phyloP scores from a whole-genome alignment of 2,329 filamentous ascomycete species.

The Thyridium curvatum region DNA sequence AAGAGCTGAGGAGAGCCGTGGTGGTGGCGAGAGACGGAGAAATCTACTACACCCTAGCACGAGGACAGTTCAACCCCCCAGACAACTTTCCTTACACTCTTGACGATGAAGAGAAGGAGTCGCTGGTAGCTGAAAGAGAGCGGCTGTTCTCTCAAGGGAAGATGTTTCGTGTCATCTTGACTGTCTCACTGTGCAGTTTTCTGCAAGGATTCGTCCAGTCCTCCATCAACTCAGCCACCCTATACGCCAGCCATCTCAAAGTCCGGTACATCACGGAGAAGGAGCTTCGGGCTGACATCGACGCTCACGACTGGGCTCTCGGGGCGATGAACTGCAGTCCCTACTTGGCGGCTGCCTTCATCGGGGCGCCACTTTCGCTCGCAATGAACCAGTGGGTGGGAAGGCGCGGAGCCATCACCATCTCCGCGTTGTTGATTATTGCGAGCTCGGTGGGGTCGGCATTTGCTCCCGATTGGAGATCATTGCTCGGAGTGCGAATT shows the following conservation, averaged over 20 bases:
- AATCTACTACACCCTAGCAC: no score
- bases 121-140: slow-evolving; percentile 29
- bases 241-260: slow-evolving; percentile 16
- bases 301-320: slow-evolving; percentile 25
- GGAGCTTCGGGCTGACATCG: background rate
- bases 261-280: no score
- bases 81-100: no score
- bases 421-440: slow-evolving; percentile 31
- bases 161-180: slow-evolving; percentile 32
- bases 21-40: no score
- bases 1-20: no score
- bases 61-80: no score
- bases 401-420: slow-evolving; percentile 29
- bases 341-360: slow-evolving; percentile 28
- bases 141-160: slow-evolving; percentile 28
- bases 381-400: slow-evolving; percentile 34
- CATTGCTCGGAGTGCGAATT: slow-evolving; percentile 25
- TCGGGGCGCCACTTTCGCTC: slow-evolving; percentile 31
- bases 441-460: slow-evolving; percentile 29
- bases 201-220: slow-evolving; percentile 38
- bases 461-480: slow-evolving; percentile 23
- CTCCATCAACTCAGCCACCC: slow-evolving; percentile 33
- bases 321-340: slow-evolving; percentile 32
- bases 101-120: slow-evolving; percentile 24
- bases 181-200: slow-evolving; percentile 36